These are phyloP conservation scores for Syzygium aqueum DNA, from an alignment of 345 rosid genomes.

Conservation along the genomic window DNA sequence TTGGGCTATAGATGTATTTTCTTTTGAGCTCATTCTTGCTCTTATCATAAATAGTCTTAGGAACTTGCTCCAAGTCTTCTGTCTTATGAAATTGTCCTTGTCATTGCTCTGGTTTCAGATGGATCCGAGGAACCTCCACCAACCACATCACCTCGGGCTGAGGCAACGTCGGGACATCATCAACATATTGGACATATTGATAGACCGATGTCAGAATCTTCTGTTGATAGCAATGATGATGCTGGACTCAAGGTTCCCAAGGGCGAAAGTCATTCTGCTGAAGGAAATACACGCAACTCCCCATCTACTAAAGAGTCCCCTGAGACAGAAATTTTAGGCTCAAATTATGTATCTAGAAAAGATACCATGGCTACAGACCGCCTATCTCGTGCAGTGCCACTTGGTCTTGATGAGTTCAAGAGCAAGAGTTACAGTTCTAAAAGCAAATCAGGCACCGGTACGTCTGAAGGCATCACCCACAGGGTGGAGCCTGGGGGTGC, in stretches of 20 bases:
- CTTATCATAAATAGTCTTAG: background rate
- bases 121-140: constrained; percentile 19
- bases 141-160: constrained; percentile 24
- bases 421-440: constrained; percentile 58
- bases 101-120: constrained; percentile 26
- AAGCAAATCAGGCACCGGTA: constrained; percentile 53
- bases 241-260: constrained; percentile 11
- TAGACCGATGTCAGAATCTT: background rate
- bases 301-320: constrained; percentile 12
- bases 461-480: constrained; percentile 55
- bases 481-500: constrained; percentile 89
- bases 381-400: constrained; percentile 47
- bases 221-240: constrained; percentile 3
- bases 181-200: constrained; percentile 12
- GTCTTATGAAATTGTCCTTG: background rate
- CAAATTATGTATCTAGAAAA: constrained; percentile 18
- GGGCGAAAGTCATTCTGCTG: constrained; percentile 10
- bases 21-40: background rate
- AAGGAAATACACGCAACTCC: constrained; percentile 6
- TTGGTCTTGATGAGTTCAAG: constrained; percentile 90
- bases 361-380: constrained; percentile 28
- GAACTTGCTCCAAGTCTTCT: background rate
- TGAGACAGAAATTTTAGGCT: constrained; percentile 7
- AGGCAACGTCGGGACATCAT: constrained; percentile 4
- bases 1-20: background rate